Evolutionary conservation across 1,284 basidiomycete genomes (phyloP).

Genomic region (Ustilago vetiveriae): DNA sequence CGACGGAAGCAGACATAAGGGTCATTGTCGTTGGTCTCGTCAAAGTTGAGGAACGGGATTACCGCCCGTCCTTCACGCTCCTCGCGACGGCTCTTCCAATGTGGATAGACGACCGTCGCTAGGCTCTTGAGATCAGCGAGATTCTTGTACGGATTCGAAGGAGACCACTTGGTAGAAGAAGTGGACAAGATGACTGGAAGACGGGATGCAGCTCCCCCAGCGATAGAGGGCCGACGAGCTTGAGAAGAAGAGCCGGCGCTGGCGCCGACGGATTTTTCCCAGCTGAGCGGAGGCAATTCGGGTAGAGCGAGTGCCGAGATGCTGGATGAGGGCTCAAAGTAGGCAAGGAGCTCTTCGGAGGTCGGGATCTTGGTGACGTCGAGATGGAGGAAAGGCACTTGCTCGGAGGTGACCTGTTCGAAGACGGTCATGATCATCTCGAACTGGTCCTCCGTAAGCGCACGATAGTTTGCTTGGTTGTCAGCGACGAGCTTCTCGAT

Average conservation of each 20-base stretch:
- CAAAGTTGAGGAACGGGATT: conserved; percentile 69
- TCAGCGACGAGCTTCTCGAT: conserved; percentile 68
- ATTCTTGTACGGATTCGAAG: conserved; percentile 60
- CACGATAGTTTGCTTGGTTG: conserved; percentile 71
- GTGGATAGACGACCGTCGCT: conserved; percentile 58
- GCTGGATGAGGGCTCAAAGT: conserved; percentile 56
- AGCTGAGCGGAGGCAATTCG: conserved; percentile 52
- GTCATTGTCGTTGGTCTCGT: conserved; percentile 92
- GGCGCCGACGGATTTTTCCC: conserved; percentile 41
- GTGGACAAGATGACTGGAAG: background rate
- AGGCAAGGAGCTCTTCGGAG: conserved; percentile 51
- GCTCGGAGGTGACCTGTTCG: conserved; percentile 89
- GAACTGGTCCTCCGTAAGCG: conserved; percentile 81
- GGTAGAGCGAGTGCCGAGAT: conserved; percentile 53
- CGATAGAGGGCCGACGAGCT: conserved; percentile 18
- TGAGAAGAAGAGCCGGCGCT: conserved; percentile 17
- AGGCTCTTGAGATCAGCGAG: conserved; percentile 57
- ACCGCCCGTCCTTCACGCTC: conserved; percentile 60
- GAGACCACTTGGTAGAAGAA: conserved; percentile 46
- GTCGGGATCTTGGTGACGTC: conserved; percentile 60
- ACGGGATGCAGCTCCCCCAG: conserved; percentile 5
- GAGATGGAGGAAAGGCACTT: conserved; percentile 87
- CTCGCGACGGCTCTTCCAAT: conserved; percentile 64
- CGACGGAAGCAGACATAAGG: conserved; percentile 98
- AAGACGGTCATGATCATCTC: conserved; percentile 95